A percentile compares a stretch with the other conserved stretches of the same genome.
Evolutionary conservation across 2,329 filamentous ascomycete genomes (phyloP).

Genomic region (Cladosporium sp.): DNA sequence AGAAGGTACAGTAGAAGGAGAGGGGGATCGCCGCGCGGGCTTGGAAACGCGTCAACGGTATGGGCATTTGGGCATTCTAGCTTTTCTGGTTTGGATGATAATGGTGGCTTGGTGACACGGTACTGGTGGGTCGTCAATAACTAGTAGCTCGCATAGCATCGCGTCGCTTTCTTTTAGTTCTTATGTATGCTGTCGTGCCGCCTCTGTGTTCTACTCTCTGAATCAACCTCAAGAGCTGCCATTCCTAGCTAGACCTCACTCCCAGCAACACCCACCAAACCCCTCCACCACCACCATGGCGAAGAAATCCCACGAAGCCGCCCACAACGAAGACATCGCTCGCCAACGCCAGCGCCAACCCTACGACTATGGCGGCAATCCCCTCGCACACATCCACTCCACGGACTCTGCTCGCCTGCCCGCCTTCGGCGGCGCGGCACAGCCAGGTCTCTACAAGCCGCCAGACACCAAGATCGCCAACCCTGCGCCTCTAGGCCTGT

Average conservation of each 20-base stretch:
- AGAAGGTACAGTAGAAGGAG: neutral
- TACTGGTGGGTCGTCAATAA: neutral
- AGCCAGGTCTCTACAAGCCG: conserved; percentile 48
- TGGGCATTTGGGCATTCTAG: neutral
- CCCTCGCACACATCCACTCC: conserved; percentile 52
- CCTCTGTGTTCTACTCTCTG: neutral
- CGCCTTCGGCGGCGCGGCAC: conserved; percentile 56
- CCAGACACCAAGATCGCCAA: conserved; percentile 64
- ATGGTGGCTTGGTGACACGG: neutral
- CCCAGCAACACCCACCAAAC: neutral
- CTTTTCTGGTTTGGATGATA: neutral
- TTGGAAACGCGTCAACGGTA: neutral
- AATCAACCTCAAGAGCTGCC: neutral
- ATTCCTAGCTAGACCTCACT: neutral
- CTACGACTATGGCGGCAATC: conserved; percentile 54
- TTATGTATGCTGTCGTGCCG: neutral
- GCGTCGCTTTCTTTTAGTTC: neutral
- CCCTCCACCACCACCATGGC: neutral
- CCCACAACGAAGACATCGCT: conserved; percentile 35
- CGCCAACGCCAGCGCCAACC: neutral
- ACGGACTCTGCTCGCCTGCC: conserved; percentile 50
- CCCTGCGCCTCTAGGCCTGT: conserved; percentile 74
- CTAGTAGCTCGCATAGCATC: neutral
- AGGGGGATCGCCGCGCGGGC: conserved; percentile 1
- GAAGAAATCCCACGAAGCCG: neutral